phyloP scores from a whole-genome alignment of 2,329 filamentous ascomycete species.

The Ophiostoma australiae region DNA sequence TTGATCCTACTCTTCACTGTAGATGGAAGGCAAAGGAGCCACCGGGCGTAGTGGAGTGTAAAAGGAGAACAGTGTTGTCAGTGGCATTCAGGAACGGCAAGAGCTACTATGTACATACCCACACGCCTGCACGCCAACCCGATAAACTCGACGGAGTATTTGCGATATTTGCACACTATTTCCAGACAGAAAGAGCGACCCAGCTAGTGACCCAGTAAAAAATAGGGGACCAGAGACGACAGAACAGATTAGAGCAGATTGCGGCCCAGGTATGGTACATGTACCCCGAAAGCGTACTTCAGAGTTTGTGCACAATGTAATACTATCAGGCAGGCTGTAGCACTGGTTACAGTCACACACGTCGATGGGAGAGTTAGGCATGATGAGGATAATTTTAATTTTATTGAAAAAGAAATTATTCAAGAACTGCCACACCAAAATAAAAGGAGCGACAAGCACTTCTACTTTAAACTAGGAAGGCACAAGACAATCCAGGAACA shows the following conservation, averaged over 20 bases:
- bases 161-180: conserved; percentile 14
- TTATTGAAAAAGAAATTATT: not conserved
- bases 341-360: not conserved
- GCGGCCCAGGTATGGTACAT: no score
- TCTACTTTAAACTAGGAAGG: not conserved
- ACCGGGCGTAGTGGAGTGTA: not conserved
- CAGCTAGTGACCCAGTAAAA: conserved; percentile 9
- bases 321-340: not conserved
- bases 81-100: not conserved
- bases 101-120: not conserved
- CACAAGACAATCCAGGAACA: not conserved
- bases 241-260: not conserved
- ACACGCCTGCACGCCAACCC: not conserved
- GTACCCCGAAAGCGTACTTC: no score
- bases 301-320: not conserved
- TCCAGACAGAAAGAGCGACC: conserved; percentile 14
- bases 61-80: not conserved
- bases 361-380: not conserved
- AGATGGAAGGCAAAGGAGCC: not conserved
- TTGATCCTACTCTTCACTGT: no score
- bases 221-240: conserved; percentile 13
- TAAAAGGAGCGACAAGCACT: not conserved
- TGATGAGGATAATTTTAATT: not conserved
- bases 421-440: not conserved
- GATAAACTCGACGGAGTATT: not conserved